Evolutionary conservation across 805 yeast species (phyloP).

Genomic region (Ogataea haglerorum): DNA sequence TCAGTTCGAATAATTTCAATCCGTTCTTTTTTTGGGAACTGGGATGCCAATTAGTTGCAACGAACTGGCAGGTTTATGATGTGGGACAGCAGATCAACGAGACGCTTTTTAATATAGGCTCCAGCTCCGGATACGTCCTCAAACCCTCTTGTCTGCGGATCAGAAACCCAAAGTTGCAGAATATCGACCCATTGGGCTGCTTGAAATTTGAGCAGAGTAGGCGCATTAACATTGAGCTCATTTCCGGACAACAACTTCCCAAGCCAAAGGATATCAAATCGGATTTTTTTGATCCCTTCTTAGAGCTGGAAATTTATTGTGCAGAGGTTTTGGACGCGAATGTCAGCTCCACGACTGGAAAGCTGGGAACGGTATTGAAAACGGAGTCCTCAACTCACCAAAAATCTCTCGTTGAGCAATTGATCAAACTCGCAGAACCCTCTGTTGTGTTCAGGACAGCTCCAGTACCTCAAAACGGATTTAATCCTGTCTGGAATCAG

Average conservation of each 20-base stretch:
- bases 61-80: constrained; percentile 95
- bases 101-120: constrained; percentile 65
- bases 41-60: constrained; percentile 94
- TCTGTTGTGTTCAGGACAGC: constrained; percentile 31
- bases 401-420: neutral
- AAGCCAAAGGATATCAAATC: constrained; percentile 53
- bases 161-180: constrained; percentile 16
- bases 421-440: constrained; percentile 12
- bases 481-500: constrained; percentile 81
- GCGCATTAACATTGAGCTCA: constrained; percentile 41
- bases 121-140: constrained; percentile 68
- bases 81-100: constrained; percentile 84
- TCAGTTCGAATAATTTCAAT: constrained; percentile 74
- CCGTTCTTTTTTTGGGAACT: constrained; percentile 78
- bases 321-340: constrained; percentile 20
- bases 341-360: constrained; percentile 4
- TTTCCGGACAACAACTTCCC: constrained; percentile 87
- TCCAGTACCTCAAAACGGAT: constrained; percentile 64
- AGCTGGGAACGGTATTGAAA: constrained; percentile 11
- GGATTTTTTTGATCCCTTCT: constrained; percentile 53
- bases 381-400: neutral
- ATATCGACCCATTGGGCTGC: constrained; percentile 21
- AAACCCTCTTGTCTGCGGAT: constrained; percentile 50
- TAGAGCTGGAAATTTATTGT: constrained; percentile 60
- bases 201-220: constrained; percentile 12